Percentiles rank a stretch among this genome's conserved stretches.
phyloP scores from a whole-genome alignment of 2,329 filamentous ascomycete genomes.

The Fusarium sp. region DNA sequence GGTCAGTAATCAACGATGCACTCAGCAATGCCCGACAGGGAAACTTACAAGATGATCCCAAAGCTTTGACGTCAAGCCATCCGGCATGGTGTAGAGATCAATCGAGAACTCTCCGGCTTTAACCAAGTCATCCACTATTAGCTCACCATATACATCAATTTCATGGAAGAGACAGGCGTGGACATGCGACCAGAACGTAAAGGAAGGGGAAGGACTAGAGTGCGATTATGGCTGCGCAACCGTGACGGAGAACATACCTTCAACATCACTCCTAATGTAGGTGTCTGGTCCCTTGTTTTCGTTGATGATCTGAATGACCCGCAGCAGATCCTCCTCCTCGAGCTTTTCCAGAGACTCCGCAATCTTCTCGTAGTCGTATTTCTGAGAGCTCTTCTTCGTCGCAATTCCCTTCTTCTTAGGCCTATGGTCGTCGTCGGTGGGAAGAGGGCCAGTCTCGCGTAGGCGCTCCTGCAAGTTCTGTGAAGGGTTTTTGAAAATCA shows the following conservation, averaged over 20 bases:
- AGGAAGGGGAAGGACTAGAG: not conserved
- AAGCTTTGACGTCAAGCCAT: conserved; percentile 88
- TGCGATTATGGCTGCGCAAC: not conserved
- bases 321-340: conserved; percentile 90
- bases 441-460: conserved; percentile 87
- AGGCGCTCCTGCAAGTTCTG: conserved; percentile 83
- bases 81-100: conserved; percentile 96
- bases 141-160: conserved; percentile 51
- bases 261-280: conserved; percentile 96
- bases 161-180: conserved; percentile 38
- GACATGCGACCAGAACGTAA: not conserved
- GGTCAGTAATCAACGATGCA: conserved; percentile 11
- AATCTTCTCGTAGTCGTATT: conserved; percentile 92
- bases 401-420: conserved; percentile 71
- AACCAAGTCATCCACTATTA: conserved; percentile 54
- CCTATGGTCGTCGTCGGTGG: conserved; percentile 75
- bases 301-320: conserved; percentile 97
- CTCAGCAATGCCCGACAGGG: not conserved
- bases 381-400: conserved; percentile 82
- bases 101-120: conserved; percentile 96
- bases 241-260: conserved; percentile 73
- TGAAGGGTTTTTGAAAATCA: conserved; percentile 94
- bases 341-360: conserved; percentile 91
- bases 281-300: conserved; percentile 95
- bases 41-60: conserved; percentile 82